Evolutionary conservation across 106 monocot species (phyloP), one percentile per base, ranked within the genome.

Genomic region (Vanilla planifolia): DNA sequence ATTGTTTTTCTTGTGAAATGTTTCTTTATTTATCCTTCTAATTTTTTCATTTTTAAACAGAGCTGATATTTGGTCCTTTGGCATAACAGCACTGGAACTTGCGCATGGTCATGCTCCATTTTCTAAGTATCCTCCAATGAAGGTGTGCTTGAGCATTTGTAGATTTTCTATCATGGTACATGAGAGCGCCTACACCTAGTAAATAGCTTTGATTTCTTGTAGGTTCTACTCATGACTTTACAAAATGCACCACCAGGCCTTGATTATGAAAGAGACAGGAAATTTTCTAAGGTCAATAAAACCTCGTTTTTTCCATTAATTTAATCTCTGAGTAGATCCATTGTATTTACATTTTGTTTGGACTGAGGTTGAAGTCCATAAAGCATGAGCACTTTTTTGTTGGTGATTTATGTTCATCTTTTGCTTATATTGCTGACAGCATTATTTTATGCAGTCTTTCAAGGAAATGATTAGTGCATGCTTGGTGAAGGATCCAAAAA

Each of bases 101-200:
- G 85, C 94, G n/a, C 93, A 93, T 64, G 93, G 93, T 32, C 93
- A 93, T 77, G 93, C 93, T 43, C 93, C 93, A 56, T 88, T 93
- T 67, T 88, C 93, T 1, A 88, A 93, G 61, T 89, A 93, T 69
- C 93, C 93, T 71, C 93, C 93, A 53, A 89, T 94, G 93, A 94
- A 94, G 80, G 92, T 92, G 26, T 52, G 46, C 25, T n/a, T 62
- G 11, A 11, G 10, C 1, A 61, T 20, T 22, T 14, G 41, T 9
- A 43, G 41, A 25, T 61, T 61, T 24, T 11, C 2, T 57, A 3
- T 66, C 40, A 33, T 33, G 15, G 22, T 35, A 66, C 65, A 35
- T 37, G 66, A 25, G n/a, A n/a, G 40, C 4, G 21, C 21, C 3
- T 59, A 35, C 25, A 59, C 35, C 11, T 59, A n/a, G 20, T 32